Evolutionary conservation across 176 grass and related monocot species (phyloP).

Genomic region (Miscanthus lutarioriparius): DNA sequence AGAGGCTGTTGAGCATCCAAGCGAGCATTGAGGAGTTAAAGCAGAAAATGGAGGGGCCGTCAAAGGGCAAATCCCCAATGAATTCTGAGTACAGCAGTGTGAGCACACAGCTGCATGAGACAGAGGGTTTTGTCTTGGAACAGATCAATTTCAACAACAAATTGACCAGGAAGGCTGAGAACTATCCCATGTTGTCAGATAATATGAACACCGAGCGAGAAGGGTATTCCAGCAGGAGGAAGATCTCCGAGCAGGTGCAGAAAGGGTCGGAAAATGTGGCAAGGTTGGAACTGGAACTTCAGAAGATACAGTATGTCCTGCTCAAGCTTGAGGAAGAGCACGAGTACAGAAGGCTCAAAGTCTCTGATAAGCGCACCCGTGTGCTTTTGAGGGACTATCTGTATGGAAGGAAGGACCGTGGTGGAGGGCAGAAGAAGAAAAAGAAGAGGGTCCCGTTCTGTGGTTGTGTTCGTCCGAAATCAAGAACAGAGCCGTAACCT

Average conservation of each 20-base stretch:
- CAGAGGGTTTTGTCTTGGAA: slow-evolving; percentile 62
- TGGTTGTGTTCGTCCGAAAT: slow-evolving; percentile 72
- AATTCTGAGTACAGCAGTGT: slow-evolving; percentile 63
- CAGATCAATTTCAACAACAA: slow-evolving; percentile 70
- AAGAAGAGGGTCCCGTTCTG: slow-evolving; percentile 67
- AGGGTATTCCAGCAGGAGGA: slow-evolving; percentile 62
- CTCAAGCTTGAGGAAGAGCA: slow-evolving; percentile 82
- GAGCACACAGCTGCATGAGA: slow-evolving; percentile 58
- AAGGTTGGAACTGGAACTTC: slow-evolving; percentile 74
- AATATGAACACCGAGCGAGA: slow-evolving; percentile 40
- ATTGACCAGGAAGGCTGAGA: slow-evolving; percentile 58
- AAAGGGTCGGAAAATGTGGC: slow-evolving; percentile 73
- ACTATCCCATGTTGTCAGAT: slow-evolving; percentile 52
- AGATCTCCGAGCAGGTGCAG: slow-evolving; percentile 62
- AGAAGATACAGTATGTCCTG: slow-evolving; percentile 86
- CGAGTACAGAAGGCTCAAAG: slow-evolving; percentile 51
- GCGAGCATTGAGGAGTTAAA: slow-evolving; percentile 73
- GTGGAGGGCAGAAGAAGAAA: slow-evolving; percentile 23
- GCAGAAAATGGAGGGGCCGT: slow-evolving; percentile 55
- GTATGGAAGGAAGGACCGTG: slow-evolving; percentile 68
- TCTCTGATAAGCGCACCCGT: slow-evolving; percentile 59
- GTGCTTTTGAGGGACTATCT: slow-evolving; percentile 90
- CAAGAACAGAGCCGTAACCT: slow-evolving; percentile 38
- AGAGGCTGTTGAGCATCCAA: slow-evolving; percentile 62
- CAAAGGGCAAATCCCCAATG: slow-evolving; percentile 57